These are phyloP conservation scores for Cucumis cinereus DNA, from an alignment of 306 rosid genomes.

Conservation along the genomic window DNA sequence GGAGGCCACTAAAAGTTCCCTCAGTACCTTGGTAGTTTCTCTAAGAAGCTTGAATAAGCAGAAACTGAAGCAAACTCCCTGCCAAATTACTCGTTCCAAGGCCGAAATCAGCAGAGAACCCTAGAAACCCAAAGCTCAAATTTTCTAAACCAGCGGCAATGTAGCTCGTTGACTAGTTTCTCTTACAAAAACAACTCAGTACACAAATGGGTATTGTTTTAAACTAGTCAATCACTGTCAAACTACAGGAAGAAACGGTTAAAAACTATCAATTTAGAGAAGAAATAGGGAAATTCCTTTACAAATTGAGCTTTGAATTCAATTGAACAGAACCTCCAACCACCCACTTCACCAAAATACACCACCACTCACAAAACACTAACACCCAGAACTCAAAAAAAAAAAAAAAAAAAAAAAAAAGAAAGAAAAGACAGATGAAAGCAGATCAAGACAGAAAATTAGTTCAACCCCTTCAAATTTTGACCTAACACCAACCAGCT, in stretches of 20 bases:
- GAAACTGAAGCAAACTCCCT: not conserved
- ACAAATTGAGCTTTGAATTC: slow-evolving; percentile 18
- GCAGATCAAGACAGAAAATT: slow-evolving; percentile 19
- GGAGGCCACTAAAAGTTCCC: slow-evolving; percentile 6
- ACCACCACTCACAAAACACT: slow-evolving; percentile 15
- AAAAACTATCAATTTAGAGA: slow-evolving; percentile 15
- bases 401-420: too few relatives aligned
- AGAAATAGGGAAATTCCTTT: slow-evolving; percentile 8
- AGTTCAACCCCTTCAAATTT: slow-evolving; percentile 57
- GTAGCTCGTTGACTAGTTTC: slow-evolving; percentile 25
- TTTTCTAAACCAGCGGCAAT: slow-evolving; percentile 30
- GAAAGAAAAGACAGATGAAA: slow-evolving; percentile 1
- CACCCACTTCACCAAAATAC: slow-evolving; percentile 37
- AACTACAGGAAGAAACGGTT: not conserved
- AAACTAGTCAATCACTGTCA: not conserved
- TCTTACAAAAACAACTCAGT: slow-evolving; percentile 12
- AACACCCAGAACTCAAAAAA: slow-evolving; percentile 12
- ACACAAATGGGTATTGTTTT: not conserved
- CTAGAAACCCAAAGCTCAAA: slow-evolving; percentile 6
- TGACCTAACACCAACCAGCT: slow-evolving; percentile 9
- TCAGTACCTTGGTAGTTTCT: not conserved
- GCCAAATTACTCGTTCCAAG: not conserved
- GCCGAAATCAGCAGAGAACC: slow-evolving; percentile 8
- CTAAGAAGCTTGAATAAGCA: not conserved
- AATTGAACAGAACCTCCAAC: slow-evolving; percentile 23